These are phyloP conservation scores for Lycium barbarum DNA, from an alignment of 257 asterid species.

Conservation along the genomic window DNA sequence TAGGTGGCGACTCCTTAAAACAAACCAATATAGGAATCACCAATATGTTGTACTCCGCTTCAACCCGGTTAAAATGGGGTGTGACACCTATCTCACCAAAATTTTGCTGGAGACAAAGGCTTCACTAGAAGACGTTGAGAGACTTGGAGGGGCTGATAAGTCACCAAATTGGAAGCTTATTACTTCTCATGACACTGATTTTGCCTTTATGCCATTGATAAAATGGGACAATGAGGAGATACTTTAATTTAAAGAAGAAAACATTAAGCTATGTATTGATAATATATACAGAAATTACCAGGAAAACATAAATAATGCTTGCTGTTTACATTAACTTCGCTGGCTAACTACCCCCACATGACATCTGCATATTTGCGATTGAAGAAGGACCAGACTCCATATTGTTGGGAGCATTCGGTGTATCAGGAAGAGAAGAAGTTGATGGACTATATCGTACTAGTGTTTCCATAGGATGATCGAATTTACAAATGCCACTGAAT, in stretches of 20 bases:
- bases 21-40: too few species aligned
- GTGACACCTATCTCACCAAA: too few species aligned
- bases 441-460: conserved; percentile 50
- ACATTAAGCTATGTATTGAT: not conserved
- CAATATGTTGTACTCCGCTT: too few species aligned
- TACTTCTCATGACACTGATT: too few species aligned
- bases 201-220: not conserved
- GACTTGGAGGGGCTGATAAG: too few species aligned
- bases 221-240: not conserved
- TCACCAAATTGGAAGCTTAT: too few species aligned
- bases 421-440: conserved; percentile 58
- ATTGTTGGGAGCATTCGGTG: conserved; percentile 56
- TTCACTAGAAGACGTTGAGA: too few species aligned
- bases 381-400: conserved; percentile 37
- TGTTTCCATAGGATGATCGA: conserved; percentile 76
- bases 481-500: conserved; percentile 78
- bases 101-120: too few species aligned
- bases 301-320: not conserved
- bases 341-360: conserved; percentile 30
- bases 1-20: too few species aligned
- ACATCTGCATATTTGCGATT: conserved; percentile 32
- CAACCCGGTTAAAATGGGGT: too few species aligned
- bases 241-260: not conserved
- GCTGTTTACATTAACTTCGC: not conserved
- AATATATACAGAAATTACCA: not conserved